Conservation (phyloP, 805 yeast genomes). For the Gaillardinia entomophila region DNA sequence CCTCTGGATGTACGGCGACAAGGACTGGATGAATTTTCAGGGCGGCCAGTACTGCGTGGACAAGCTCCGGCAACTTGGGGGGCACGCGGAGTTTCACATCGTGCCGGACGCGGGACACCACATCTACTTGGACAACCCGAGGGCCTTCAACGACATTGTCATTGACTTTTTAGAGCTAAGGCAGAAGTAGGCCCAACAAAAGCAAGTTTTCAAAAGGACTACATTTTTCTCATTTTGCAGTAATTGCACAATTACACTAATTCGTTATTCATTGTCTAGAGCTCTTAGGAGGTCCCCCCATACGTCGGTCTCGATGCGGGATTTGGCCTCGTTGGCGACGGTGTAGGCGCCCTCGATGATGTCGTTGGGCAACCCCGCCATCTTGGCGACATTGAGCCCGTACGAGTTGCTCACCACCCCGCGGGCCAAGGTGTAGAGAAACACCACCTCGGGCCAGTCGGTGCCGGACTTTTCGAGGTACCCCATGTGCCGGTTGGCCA, state of each 20-base stretch:
- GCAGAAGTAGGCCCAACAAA: no score
- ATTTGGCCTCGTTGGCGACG: constrained; percentile 28
- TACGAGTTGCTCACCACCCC: constrained; percentile 55
- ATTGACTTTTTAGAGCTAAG: constrained; percentile 24
- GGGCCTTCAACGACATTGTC: constrained; percentile 19
- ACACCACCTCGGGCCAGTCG: constrained; percentile 33
- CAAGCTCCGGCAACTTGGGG: constrained; percentile 12
- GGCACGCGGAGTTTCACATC: constrained; percentile 13
- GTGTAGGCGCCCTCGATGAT: constrained; percentile 42
- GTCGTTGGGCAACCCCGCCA: constrained; percentile 55
- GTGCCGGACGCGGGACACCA: constrained; percentile 38
- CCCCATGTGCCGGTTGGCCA: constrained; percentile 70
- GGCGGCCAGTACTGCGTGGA: constrained; percentile 32
- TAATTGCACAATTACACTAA: no score
- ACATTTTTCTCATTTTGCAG: no score
- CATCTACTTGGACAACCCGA: constrained; percentile 36
- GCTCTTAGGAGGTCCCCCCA: no score
- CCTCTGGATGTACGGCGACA: constrained; percentile 36
- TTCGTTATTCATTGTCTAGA: no score
- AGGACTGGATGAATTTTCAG: constrained; percentile 38
- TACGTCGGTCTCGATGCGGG: constrained; percentile 22
- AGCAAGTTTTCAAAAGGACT: no score
- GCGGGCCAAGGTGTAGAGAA: constrained; percentile 28
- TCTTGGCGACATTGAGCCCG: constrained; percentile 79
- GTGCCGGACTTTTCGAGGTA: constrained; percentile 36